Evolutionary conservation across 139 green algal species (phyloP).

Genomic region (Zygnema circumcarinatum): DNA sequence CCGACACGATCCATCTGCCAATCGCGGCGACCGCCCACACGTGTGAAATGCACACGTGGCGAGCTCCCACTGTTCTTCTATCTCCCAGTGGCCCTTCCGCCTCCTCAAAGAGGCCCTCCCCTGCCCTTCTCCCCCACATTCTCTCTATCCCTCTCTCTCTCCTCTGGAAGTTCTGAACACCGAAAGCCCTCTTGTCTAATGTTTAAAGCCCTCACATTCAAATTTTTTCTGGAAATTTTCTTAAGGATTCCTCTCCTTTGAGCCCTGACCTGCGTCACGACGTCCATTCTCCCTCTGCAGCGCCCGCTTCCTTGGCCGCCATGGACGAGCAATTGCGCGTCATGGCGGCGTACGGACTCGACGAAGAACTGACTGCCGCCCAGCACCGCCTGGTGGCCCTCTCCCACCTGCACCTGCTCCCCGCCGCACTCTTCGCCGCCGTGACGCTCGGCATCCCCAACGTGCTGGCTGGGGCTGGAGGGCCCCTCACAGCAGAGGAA

Average conservation of each 20-base stretch:
- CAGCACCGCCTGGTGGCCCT: not conserved
- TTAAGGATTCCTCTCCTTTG: not conserved
- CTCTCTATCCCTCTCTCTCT: no score
- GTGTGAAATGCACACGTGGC: no score
- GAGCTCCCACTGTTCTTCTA: no score
- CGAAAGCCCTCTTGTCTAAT: no score
- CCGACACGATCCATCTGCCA: no score
- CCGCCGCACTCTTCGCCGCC: not conserved
- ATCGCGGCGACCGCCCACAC: no score
- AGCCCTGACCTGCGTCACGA: not conserved
- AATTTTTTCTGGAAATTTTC: not conserved
- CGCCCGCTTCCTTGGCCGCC: no score
- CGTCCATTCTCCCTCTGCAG: not conserved
- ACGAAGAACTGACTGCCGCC: not conserved
- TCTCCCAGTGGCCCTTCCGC: no score
- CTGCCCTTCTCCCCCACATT: no score
- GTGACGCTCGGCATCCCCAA: slow-evolving; percentile 5
- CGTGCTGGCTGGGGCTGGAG: not conserved
- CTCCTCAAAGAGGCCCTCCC: no score
- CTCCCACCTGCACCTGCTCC: not conserved
- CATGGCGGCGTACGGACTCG: not conserved
- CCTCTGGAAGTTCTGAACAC: no score
- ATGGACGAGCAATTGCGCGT: not conserved
- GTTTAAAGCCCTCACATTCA: not conserved
- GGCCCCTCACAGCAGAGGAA: not conserved